Evolutionary conservation across 495 filamentous ascomycete species (phyloP), one percentile per base, ranked within the genome.

Genomic region (Elasticomyces elasticus): DNA sequence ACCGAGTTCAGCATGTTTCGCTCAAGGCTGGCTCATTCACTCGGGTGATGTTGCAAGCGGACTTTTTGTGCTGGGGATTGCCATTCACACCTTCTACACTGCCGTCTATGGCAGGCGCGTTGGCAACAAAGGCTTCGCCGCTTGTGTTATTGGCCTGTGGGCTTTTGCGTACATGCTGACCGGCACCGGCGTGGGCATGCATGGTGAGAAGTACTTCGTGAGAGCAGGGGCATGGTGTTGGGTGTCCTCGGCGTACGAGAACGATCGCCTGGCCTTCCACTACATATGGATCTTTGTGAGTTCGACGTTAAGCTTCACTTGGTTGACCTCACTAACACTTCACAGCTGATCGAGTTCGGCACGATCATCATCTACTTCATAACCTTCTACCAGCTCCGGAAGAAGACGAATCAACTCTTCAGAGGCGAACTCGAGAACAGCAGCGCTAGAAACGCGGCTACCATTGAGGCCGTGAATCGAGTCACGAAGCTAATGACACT

Each of bases 1-100:
- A 5, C 75, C 74, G 0, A 65, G 74, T 1, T 43, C 52, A 2
- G 73, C 77, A 1, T 90, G 85, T 66, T 86, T 78, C 61, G 74
- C 77, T 0, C 85, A 90, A 63, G 85, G 79, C 20, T 80, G 83
- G 69, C 82, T 87, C 61, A 71, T 89, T 10, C 80, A 81, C 42
- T 76, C 80, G 0, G 85, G 85, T 40, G 85, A 89, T 63, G 71
- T 87, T 11, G 72, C 78, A 0, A 82, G 77, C 62, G 84, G 83
- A 48, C 72, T 83, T 30, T 88, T 87, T 58, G 82, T 87, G 22
- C 51, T 71, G 20, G 63, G 65, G 0, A 68, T 72, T 40, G 69
- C 65, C 0, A 23, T 69, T 4, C 52, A 62, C 28, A 86, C 84
- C 0, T 86, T 83, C 58, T 67, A 82, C 33, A 69, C 78, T 1